These are phyloP conservation scores for Eruca vesicaria DNA, from an alignment of 441 rosid genomes.

Conservation along the genomic window DNA sequence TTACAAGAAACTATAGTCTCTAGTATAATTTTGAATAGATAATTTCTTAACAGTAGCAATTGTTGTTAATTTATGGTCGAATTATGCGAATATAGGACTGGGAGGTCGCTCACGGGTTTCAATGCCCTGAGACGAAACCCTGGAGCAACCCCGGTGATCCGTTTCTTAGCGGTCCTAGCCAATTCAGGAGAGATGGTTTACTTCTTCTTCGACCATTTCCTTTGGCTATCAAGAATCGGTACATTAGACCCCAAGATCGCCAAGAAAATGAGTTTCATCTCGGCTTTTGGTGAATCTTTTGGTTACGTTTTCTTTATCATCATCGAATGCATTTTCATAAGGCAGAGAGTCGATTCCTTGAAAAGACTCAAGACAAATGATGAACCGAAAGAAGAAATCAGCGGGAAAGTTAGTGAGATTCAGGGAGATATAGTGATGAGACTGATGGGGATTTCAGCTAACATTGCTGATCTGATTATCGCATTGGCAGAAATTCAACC, in stretches of 20 bases:
- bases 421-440: slow-evolving; percentile 76
- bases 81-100: slow-evolving; percentile 41
- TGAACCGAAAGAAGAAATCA: slow-evolving; percentile 31
- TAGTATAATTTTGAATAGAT: not conserved
- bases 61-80: not conserved
- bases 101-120: slow-evolving; percentile 86
- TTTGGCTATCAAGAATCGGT: slow-evolving; percentile 91
- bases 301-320: slow-evolving; percentile 78
- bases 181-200: slow-evolving; percentile 95
- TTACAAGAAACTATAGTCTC: not conserved
- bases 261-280: slow-evolving; percentile 76
- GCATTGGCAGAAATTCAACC: slow-evolving; percentile 84
- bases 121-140: slow-evolving; percentile 74
- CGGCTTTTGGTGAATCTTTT: slow-evolving; percentile 92
- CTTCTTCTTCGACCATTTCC: slow-evolving; percentile 91
- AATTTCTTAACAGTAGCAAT: not conserved
- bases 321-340: slow-evolving; percentile 60
- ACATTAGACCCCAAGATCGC: slow-evolving; percentile 66
- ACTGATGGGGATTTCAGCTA: slow-evolving; percentile 82
- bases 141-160: slow-evolving; percentile 48
- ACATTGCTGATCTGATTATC: slow-evolving; percentile 76
- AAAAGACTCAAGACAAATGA: slow-evolving; percentile 38
- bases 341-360: slow-evolving; percentile 47
- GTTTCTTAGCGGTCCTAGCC: slow-evolving; percentile 61
- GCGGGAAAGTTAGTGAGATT: slow-evolving; percentile 42